These are phyloP conservation scores for Tranzscheliella williamsii DNA, from an alignment of 1,284 basidiomycete species.

Conservation along the genomic window DNA sequence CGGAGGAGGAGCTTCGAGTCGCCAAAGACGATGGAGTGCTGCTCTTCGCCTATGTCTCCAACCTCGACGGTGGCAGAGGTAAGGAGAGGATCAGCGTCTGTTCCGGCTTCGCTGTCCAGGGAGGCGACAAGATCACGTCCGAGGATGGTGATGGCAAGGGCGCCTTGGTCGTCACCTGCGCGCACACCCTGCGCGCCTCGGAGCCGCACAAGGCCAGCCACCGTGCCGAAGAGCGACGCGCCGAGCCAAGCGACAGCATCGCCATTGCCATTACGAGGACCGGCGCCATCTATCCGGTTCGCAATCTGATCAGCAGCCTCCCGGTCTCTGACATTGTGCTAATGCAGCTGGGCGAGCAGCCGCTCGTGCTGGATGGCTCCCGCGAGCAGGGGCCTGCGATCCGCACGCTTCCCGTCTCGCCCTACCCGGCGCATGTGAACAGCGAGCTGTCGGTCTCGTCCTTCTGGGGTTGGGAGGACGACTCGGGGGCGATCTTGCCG, in stretches of 20 bases:
- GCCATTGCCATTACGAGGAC: conserved; percentile 61
- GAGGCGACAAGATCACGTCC: conserved; percentile 38
- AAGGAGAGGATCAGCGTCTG: conserved; percentile 67
- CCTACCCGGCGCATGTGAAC: conserved; percentile 68
- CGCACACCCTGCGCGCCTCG: conserved; percentile 67
- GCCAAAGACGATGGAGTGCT: conserved; percentile 64
- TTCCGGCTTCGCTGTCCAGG: conserved; percentile 69
- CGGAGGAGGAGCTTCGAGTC: conserved; percentile 37
- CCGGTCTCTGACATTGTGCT: conserved; percentile 69
- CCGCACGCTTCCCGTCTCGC: conserved; percentile 69
- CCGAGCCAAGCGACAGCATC: conserved; percentile 21
- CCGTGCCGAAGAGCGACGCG: conserved; percentile 17
- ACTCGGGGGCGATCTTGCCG: conserved; percentile 41
- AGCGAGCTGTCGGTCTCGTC: conserved; percentile 68
- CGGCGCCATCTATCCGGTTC: conserved; percentile 64
- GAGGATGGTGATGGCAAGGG: conserved; percentile 57
- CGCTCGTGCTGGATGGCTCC: conserved; percentile 22
- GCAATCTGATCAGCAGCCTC: conserved; percentile 67
- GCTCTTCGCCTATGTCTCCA: conserved; percentile 68
- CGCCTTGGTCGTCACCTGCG: conserved; percentile 68
- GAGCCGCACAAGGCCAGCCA: conserved; percentile 30
- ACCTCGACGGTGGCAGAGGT: conserved; percentile 55
- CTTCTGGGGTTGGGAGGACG: conserved; percentile 64
- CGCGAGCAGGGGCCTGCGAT: conserved; percentile 13
- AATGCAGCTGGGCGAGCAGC: conserved; percentile 39